phyloP scores from a whole-genome alignment of 2,329 filamentous ascomycete genomes.

The Aspergillus phoenicis region DNA sequence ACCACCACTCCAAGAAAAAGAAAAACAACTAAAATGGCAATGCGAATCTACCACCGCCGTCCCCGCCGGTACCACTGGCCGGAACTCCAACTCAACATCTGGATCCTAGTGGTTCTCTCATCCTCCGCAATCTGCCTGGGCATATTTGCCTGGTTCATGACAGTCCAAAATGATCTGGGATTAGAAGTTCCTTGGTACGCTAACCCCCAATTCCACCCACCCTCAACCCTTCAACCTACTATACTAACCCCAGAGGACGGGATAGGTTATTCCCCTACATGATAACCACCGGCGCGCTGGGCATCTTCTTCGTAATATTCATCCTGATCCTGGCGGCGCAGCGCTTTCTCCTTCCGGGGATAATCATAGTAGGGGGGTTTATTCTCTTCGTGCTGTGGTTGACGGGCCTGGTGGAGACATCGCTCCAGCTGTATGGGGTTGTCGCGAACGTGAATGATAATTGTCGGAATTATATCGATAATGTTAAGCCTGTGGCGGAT shows the following conservation, averaged over 20 bases:
- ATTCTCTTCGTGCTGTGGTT: conserved; percentile 65
- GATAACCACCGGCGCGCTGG: conserved; percentile 59
- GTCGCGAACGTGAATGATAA: conserved; percentile 60
- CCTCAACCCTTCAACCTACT: neutral
- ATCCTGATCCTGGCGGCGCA: conserved; percentile 60
- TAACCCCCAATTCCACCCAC: neutral
- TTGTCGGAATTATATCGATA: conserved; percentile 60
- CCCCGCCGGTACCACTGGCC: conserved; percentile 63
- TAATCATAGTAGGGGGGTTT: conserved; percentile 63
- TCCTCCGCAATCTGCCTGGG: conserved; percentile 61
- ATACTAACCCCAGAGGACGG: neutral
- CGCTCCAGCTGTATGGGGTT: conserved; percentile 62
- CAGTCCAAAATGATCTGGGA: conserved; percentile 58
- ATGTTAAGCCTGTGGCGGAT: conserved; percentile 47
- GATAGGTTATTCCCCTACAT: conserved; percentile 66
- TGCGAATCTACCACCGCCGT: conserved; percentile 36
- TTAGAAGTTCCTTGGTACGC: conserved; percentile 62
- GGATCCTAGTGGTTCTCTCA: conserved; percentile 64
- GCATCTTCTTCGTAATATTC: conserved; percentile 60
- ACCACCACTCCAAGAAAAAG: conserved; percentile 1
- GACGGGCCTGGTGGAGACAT: conserved; percentile 64
- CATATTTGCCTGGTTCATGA: conserved; percentile 63
- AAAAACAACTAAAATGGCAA: conserved; percentile 31
- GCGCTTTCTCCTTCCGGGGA: conserved; percentile 59
- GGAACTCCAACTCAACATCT: conserved; percentile 65